These are phyloP conservation scores for Boletellus deceptivus DNA, from an alignment of 1,284 basidiomycete species.

Conservation along the genomic window DNA sequence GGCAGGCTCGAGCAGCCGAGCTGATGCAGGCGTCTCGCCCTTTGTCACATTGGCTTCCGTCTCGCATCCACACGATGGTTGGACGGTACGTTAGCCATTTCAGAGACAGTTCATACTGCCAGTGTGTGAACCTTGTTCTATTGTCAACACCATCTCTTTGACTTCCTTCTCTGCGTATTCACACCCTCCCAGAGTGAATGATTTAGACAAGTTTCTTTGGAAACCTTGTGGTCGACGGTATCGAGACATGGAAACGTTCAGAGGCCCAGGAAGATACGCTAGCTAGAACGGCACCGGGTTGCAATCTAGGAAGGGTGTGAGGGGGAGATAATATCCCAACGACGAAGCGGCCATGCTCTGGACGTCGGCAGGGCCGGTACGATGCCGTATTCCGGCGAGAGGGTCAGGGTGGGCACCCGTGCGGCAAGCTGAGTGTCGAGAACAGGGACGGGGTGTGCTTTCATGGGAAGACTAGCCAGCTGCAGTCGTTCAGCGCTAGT, in stretches of 20 bases:
- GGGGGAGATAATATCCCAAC: conserved; percentile 75
- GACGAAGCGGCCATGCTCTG: conserved; percentile 67
- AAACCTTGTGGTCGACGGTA: conserved; percentile 20
- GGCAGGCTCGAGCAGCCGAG: too few relatives aligned
- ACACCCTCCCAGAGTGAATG: conserved; percentile 28
- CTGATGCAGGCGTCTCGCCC: too few relatives aligned
- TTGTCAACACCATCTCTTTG: conserved; percentile 23
- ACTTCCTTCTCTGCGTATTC: conserved; percentile 12
- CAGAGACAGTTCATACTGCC: too few relatives aligned
- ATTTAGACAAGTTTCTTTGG: too few relatives aligned
- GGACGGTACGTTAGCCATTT: neutral
- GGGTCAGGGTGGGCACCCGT: conserved; percentile 4
- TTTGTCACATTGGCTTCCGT: neutral
- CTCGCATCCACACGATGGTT: neutral
- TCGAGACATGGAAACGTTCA: conserved; percentile 22
- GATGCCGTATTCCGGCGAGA: conserved; percentile 39
- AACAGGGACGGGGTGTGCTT: conserved; percentile 44
- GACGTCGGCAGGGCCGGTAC: conserved; percentile 57
- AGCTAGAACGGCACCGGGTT: conserved; percentile 50
- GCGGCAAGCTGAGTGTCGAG: conserved; percentile 16
- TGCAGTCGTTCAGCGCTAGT: conserved; percentile 17
- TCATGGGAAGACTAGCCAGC: conserved; percentile 72
- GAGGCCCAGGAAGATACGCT: conserved; percentile 69
- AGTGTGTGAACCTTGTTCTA: neutral
- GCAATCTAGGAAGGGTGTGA: conserved; percentile 50